Conservation (phyloP, 2,329 filamentous ascomycete species). For the Thermothelomyces thermophilus region DNA sequence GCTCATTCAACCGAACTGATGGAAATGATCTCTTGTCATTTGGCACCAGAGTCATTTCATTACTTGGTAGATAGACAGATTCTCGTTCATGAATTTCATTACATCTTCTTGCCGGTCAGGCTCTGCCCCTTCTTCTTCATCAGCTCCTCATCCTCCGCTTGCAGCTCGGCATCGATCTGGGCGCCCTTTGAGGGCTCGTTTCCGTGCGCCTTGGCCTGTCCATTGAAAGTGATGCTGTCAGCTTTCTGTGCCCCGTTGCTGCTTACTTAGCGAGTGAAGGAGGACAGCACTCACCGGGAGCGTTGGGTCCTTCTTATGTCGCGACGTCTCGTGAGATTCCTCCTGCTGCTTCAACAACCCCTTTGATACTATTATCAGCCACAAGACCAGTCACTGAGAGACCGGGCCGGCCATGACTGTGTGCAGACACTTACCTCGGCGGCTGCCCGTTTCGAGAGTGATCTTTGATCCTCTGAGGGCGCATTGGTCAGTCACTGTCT, state of each 20-base stretch:
- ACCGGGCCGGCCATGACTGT: too few relatives aligned
- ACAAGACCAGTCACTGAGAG: too few relatives aligned
- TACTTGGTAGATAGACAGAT: too few relatives aligned
- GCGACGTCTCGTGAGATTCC: constrained; percentile 37
- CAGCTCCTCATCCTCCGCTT: constrained; percentile 60
- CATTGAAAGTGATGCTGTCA: neutral
- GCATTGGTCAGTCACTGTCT: constrained; percentile 12
- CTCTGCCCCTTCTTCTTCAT: constrained; percentile 50
- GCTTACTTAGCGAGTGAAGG: neutral
- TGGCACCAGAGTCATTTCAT: neutral
- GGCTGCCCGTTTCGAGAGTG: constrained; percentile 63
- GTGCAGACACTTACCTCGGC: constrained; percentile 45
- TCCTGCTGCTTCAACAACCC: constrained; percentile 26
- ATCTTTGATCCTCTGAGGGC: constrained; percentile 58
- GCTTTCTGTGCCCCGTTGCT: neutral
- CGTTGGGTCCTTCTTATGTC: constrained; percentile 54
- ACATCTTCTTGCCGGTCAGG: constrained; percentile 16
- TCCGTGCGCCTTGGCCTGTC: constrained; percentile 57
- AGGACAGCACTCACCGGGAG: constrained; percentile 40
- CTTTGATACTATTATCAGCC: constrained; percentile 3
- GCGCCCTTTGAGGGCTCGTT: constrained; percentile 69
- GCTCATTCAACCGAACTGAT: too few relatives aligned
- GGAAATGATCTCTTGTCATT: too few relatives aligned
- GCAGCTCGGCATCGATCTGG: constrained; percentile 62
- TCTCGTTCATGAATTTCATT: neutral